These are phyloP conservation scores for Pseudogymnoascus sp. DNA, from an alignment of 2,329 filamentous ascomycete species.

Conservation along the genomic window DNA sequence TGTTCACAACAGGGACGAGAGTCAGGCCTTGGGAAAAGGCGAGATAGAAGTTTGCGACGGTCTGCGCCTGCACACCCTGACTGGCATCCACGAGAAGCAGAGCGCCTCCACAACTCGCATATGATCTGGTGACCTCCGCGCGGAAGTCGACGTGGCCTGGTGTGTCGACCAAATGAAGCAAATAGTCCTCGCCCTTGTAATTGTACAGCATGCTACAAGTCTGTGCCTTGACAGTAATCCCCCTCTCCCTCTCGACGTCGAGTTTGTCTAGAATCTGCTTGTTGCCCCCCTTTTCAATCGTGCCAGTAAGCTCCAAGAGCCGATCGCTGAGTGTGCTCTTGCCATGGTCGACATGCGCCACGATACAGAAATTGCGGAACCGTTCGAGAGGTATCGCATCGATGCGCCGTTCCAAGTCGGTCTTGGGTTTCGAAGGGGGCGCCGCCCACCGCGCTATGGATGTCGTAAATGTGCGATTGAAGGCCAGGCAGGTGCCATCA, in stretches of 20 bases:
- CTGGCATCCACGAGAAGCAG: conserved; percentile 89
- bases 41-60: conserved; percentile 96
- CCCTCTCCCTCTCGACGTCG: conserved; percentile 89
- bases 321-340: conserved; percentile 94
- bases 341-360: conserved; percentile 97
- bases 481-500: conserved; percentile 20
- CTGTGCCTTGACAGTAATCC: conserved; percentile 98
- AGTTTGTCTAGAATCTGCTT: conserved; percentile 97
- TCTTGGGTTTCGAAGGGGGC: conserved; percentile 24
- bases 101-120: conserved; percentile 91
- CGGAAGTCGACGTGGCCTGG: conserved; percentile 97
- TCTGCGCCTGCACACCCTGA: conserved; percentile 95
- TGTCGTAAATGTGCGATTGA: conserved; percentile 20
- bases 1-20: conserved; percentile 90
- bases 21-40: conserved; percentile 85
- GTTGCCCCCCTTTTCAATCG: conserved; percentile 76
- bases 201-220: conserved; percentile 97
- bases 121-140: conserved; percentile 89
- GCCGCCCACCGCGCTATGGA: conserved; percentile 23
- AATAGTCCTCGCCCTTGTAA: conserved; percentile 75
- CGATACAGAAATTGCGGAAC: conserved; percentile 95
- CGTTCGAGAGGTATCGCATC: conserved; percentile 68
- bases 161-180: conserved; percentile 92
- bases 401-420: conserved; percentile 51
- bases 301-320: conserved; percentile 86